Conservation (phyloP, 2,329 filamentous ascomycete genomes). For the Colletotrichum sojae region DNA sequence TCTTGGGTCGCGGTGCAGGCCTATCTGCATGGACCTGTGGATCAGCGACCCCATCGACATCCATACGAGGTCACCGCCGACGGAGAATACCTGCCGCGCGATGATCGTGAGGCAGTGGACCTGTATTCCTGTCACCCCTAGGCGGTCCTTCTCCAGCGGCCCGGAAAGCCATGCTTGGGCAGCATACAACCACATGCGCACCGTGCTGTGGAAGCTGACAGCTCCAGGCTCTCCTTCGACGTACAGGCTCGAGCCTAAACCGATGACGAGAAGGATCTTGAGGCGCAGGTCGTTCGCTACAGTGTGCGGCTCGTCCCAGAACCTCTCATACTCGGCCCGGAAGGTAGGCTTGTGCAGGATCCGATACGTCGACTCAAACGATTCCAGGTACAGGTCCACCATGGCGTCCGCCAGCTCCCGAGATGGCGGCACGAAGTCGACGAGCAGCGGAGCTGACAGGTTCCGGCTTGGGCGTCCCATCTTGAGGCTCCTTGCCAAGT, state of each 20-base stretch:
- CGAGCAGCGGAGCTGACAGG: constrained; percentile 42
- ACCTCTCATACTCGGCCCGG: constrained; percentile 61
- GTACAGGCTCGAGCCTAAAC: constrained; percentile 54
- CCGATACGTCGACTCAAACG: constrained; percentile 65
- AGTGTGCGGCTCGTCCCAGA: constrained; percentile 57
- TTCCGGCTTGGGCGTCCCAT: constrained; percentile 50
- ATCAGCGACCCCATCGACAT: constrained; percentile 57
- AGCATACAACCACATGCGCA: constrained; percentile 57
- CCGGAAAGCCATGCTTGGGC: constrained; percentile 58
- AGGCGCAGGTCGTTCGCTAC: constrained; percentile 47
- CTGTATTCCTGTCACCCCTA: constrained; percentile 53
- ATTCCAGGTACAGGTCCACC: constrained; percentile 62
- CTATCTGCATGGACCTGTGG: constrained; percentile 60
- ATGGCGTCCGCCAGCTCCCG: constrained; percentile 56
- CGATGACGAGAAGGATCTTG: constrained; percentile 57
- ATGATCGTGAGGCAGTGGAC: constrained; percentile 56
- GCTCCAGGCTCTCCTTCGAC: constrained; percentile 44
- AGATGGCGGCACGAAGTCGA: constrained; percentile 45
- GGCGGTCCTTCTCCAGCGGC: constrained; percentile 52
- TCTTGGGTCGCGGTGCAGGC: constrained; percentile 59
- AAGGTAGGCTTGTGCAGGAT: constrained; percentile 69
- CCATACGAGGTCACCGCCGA: constrained; percentile 59
- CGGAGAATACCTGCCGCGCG: constrained; percentile 57
- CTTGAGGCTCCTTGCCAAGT: constrained; percentile 50
- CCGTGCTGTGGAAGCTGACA: constrained; percentile 45